Evolutionary conservation across 2,329 filamentous ascomycete species (phyloP), one percentile per base, ranked within the genome.

Genomic region (Massarina eburnea): DNA sequence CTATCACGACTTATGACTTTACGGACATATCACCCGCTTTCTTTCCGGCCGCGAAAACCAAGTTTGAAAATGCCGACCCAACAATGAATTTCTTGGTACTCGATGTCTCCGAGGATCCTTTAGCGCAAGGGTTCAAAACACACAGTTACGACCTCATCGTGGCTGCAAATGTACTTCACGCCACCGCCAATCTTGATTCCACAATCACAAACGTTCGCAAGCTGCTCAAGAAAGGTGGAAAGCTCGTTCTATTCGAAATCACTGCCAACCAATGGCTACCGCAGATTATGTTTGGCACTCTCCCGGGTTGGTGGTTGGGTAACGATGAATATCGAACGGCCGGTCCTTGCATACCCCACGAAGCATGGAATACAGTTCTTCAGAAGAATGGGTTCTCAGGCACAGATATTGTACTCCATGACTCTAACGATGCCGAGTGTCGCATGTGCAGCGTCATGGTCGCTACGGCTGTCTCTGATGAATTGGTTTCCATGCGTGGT

Each of bases 281-380:
- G 15, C 37, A 39, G 24, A 15, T 34, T 30, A 33, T 41, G 14
- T 34, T 41, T 17, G 39, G 39, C 18, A 34, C 29, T 22, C 29
- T 41, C 4, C 39, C 39, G 3, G 29, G 39, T 4, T 41, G 26
- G 27, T 41, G 39, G 39, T 14, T 21, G 4, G 34, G 22, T 12
- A 17, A 20, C 4, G 39, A 41, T 24, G 27, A 34, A 14, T 33
- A 41, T 17, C 27, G 30, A n/a, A 62, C 64, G 24, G 66, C 63
- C 2, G 51, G 59, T 29, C 49, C 38, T 2, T 41, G 49, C 12
- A 59, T 55, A 3, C 67, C 70, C 0, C 53, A 43, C 17, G 46
- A 48, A 2, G 40, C 55, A 29, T 73, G 72, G 71, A 51, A 65
- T 30, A 42, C 37, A 2, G 35, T 65, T 6, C 55, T 73, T 30